Evolutionary conservation across 2,329 filamentous ascomycete species (phyloP).

Genomic region (Fragosphaeria purpurea): DNA sequence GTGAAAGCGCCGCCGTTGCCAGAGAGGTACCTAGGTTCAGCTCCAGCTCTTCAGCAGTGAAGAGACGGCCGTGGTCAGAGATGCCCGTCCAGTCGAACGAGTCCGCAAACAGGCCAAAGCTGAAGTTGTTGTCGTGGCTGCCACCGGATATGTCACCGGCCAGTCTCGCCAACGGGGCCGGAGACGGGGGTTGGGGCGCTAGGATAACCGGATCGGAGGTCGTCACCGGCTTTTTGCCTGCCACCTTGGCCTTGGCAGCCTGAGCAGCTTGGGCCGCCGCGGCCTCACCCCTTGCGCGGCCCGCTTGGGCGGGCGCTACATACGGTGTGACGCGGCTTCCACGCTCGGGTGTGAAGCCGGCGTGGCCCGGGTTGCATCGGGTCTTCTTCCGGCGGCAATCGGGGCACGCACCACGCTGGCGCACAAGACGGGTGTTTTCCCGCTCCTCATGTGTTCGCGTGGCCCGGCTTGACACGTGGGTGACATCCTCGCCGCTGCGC

Average conservation of each 20-base stretch:
- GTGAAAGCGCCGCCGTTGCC: neutral
- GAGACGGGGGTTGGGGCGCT: neutral
- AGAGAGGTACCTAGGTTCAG: slow-evolving; percentile 4
- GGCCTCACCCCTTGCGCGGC: slow-evolving; percentile 7
- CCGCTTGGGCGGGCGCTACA: slow-evolving; percentile 1
- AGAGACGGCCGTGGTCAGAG: neutral
- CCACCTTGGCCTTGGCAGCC: slow-evolving; percentile 6
- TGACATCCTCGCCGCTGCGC: slow-evolving; percentile 52
- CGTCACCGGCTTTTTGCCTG: slow-evolving; percentile 8
- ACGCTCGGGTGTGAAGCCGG: slow-evolving; percentile 11
- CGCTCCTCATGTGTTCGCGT: slow-evolving; percentile 60
- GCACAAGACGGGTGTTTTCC: slow-evolving; percentile 56
- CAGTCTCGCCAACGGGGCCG: too few species aligned
- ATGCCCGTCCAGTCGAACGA: slow-evolving; percentile 9
- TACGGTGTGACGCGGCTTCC: slow-evolving; percentile 9
- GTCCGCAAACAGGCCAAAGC: slow-evolving; percentile 3
- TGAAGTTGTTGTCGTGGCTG: neutral
- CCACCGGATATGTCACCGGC: neutral
- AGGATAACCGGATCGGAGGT: slow-evolving; percentile 1
- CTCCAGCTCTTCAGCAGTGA: slow-evolving; percentile 8
- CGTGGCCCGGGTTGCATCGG: slow-evolving; percentile 51
- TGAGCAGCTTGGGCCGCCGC: slow-evolving; percentile 4
- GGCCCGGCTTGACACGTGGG: slow-evolving; percentile 50
- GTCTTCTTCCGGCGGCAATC: slow-evolving; percentile 54
- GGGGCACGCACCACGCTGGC: slow-evolving; percentile 58